Conservation (phyloP, 352 stramenopile genomes). For the Phytophthora fragariae region DNA sequence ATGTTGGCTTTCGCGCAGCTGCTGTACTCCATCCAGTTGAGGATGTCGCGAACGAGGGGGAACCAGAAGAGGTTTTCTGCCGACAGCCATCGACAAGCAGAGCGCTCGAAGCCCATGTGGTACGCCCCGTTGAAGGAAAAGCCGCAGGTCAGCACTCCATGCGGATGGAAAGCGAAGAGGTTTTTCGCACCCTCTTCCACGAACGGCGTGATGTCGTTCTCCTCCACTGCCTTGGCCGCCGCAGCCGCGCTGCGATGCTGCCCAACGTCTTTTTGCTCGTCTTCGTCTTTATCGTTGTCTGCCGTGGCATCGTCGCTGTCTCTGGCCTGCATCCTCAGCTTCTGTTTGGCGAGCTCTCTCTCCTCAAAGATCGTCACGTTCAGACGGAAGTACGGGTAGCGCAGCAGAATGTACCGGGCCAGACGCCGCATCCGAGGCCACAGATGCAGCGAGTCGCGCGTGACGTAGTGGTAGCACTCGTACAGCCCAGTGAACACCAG, state of each 20-base stretch:
- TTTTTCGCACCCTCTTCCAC: slow-evolving; percentile 25
- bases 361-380: slow-evolving; percentile 57
- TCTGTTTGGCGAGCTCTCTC: slow-evolving; percentile 30
- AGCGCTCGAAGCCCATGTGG: slow-evolving; percentile 56
- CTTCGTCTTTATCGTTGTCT: slow-evolving; percentile 10
- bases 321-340: neutral
- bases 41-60: slow-evolving; percentile 63
- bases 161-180: slow-evolving; percentile 66
- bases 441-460: slow-evolving; percentile 34
- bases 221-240: slow-evolving; percentile 27
- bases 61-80: slow-evolving; percentile 75
- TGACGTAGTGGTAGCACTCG: slow-evolving; percentile 49
- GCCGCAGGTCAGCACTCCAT: slow-evolving; percentile 66
- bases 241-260: slow-evolving; percentile 22
- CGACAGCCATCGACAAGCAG: slow-evolving; percentile 67
- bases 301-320: slow-evolving; percentile 14
- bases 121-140: slow-evolving; percentile 67
- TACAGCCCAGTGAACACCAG: slow-evolving; percentile 48
- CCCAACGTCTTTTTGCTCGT: neutral
- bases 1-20: slow-evolving; percentile 62
- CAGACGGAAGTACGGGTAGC: slow-evolving; percentile 61
- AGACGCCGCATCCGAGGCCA: slow-evolving; percentile 53
- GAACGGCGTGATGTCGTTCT: slow-evolving; percentile 30
- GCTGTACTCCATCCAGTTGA: slow-evolving; percentile 69
- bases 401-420: slow-evolving; percentile 55